Evolutionary conservation across 2,329 filamentous ascomycete genomes (phyloP).

Genomic region (Pseudogymnoascus sp.): DNA sequence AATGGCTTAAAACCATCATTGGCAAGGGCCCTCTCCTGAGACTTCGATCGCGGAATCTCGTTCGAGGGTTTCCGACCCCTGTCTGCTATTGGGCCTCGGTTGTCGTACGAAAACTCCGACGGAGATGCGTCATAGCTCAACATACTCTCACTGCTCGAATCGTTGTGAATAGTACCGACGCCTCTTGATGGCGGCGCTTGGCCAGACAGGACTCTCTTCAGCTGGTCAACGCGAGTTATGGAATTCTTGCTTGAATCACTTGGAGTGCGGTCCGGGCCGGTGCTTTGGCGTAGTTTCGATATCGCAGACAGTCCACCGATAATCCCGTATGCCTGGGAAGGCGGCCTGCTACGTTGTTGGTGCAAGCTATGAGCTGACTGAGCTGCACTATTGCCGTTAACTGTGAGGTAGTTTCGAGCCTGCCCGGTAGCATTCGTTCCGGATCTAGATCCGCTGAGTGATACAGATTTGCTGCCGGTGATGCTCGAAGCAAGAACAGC

Average conservation of each 20-base stretch:
- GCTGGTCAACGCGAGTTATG: constrained; percentile 53
- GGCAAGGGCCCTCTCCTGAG: not conserved
- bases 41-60: not conserved
- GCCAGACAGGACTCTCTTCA: constrained; percentile 52
- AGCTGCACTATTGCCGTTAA: constrained; percentile 38
- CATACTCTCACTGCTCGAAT: constrained; percentile 57
- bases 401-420: constrained; percentile 47
- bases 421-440: constrained; percentile 43
- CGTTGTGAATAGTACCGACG: constrained; percentile 37
- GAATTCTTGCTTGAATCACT: constrained; percentile 39
- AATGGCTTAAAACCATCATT: not conserved
- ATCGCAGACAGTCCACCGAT: constrained; percentile 29
- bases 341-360: constrained; percentile 20
- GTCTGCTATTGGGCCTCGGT: not conserved
- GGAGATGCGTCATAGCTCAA: constrained; percentile 59
- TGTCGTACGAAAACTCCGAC: constrained; percentile 57
- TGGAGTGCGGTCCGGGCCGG: constrained; percentile 32
- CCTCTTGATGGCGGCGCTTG: constrained; percentile 33
- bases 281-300: constrained; percentile 44
- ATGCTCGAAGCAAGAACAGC: constrained; percentile 59
- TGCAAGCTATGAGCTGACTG: constrained; percentile 26
- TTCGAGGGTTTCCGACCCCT: not conserved
- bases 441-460: constrained; percentile 64
- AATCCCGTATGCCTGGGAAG: constrained; percentile 24
- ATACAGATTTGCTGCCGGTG: constrained; percentile 61